Base-by-base conservation (phyloP, 306 rosid species). In the Prosopis cineraria region DNA sequence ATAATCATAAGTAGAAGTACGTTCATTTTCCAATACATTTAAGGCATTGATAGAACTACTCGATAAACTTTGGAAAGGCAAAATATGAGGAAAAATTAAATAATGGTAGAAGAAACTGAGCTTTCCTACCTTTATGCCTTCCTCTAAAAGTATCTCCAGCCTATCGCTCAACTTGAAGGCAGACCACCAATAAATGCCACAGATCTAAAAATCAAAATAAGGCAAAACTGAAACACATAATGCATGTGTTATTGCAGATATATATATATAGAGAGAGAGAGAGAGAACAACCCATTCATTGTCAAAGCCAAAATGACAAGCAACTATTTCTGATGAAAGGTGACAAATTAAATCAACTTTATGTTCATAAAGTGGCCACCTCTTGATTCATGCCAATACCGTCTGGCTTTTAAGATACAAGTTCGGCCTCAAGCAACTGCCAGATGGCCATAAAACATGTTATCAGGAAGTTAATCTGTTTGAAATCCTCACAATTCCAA, bases 101-200 rank as follows among this genome's bases (percentile, higher is more conserved):
- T 58, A 27, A 48, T 7, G 45, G 45, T 47, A 24, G 1, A 6
- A 76, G 16, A 81, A 71, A 30, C 5, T 34, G 53, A 45, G 36
- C 25, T 53, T 60, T 43, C 31, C 13, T 82, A 94, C 98, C 91
- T 11, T 85, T 7, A 92, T 64, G 29, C 98, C 98, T 94, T 94
- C 97, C 85, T 94, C 98, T 79, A 88, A 78, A 29, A 19, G n/a
- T 36, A 64, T 14, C 68, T 52, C 72, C 25, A 72, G 62, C 50
- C 41, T 48, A 74, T 53, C 20, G 50, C 47, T 34, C 7, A 25
- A 55, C 33, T 29, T 33, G 34, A 27, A 74, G 63, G 63, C 56
- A 45, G n/a, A n/a, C 60, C 60, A 80, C 44, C 22, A 41, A 43
- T 40, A 7, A 53, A 41, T 20, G 68, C 2, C 70, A 75, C 45